Evolutionary conservation across 495 filamentous ascomycete species (phyloP).

Genomic region (Pyrenula massariospora): DNA sequence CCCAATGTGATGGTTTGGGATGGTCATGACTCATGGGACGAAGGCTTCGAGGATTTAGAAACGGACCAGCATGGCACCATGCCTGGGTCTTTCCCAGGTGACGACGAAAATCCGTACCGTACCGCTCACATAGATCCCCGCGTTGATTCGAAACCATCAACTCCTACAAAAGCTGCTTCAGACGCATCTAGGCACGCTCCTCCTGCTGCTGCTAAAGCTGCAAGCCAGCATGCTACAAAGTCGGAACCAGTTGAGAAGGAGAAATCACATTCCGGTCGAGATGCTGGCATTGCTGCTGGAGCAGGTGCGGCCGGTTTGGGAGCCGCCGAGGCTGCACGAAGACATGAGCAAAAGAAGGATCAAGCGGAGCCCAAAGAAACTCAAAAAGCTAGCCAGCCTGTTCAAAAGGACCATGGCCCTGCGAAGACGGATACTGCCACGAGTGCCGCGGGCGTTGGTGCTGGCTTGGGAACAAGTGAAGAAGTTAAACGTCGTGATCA

Average conservation of each 20-base stretch:
- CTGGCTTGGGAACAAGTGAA: too few species aligned
- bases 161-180: not conserved
- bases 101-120: not conserved
- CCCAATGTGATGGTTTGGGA: not conserved
- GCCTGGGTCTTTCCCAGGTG: not conserved
- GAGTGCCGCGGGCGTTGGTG: too few species aligned
- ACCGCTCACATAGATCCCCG: not conserved
- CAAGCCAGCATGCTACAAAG: not conserved
- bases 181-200: too few species aligned
- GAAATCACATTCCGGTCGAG: conserved; percentile 1
- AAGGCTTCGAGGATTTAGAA: not conserved
- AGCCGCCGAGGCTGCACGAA: conserved; percentile 6
- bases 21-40: not conserved
- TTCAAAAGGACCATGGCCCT: not conserved
- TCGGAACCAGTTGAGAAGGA: not conserved
- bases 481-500: too few species aligned
- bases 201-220: too few species aligned
- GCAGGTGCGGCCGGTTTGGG: conserved; percentile 6
- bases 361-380: not conserved
- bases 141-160: conserved; percentile 1
- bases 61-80: not conserved
- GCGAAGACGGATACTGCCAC: not conserved
- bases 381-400: not conserved
- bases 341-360: not conserved
- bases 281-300: conserved; percentile 7